Evolutionary conservation across 1,139 yeast genomes (phyloP), one percentile per base, ranked within the genome.

Genomic region (Sugiyamaella pinicola): DNA sequence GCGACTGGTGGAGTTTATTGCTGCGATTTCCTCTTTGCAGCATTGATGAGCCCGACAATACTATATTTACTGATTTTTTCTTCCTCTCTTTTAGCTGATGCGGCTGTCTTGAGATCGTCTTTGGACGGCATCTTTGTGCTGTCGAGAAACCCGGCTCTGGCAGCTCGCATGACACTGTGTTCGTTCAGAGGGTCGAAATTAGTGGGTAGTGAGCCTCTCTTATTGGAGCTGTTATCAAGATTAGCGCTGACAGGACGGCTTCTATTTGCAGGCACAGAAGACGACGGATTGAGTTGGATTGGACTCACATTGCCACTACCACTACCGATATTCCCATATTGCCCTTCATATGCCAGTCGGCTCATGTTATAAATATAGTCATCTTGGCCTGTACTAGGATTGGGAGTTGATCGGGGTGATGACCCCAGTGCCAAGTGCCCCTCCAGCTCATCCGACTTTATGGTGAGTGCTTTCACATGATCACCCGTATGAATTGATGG

Each of bases 401-500:
- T 38, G 2, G 54, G 51, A n/a, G 54, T 51, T 2, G 54, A 51
- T 8, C 48, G 4, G 8, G 9, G 4, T 26, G 31, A n/a, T 26
- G 31, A 7, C 9, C 4, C 31, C 2, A 10, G 31, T 26, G n/a
- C 18, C 4, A 43, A 29, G 4, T 42, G 43, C 4, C 49, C 22
- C 10, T 26, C 49, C 3, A 22, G 26, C n/a, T 21, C 38, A 9
- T 34, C 47, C 9, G 44, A 9, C 46, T 57, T 53, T 9, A 63
- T 59, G 19, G 58, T 53, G 15, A 63, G 48, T 28, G 58, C 53
- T 49, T 58, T 56, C 35, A 63, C 65, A 54, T 64, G 67, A 15
- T 59, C 62, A 1, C 68, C 68, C n/a, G 66, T 63, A 39, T 54
- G 56, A 12, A 64, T 50, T 3, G 64, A 58, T 13, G 67, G 65